phyloP scores from a whole-genome alignment of 768 basidiomycete genomes.

The Dentipellis sp. region DNA sequence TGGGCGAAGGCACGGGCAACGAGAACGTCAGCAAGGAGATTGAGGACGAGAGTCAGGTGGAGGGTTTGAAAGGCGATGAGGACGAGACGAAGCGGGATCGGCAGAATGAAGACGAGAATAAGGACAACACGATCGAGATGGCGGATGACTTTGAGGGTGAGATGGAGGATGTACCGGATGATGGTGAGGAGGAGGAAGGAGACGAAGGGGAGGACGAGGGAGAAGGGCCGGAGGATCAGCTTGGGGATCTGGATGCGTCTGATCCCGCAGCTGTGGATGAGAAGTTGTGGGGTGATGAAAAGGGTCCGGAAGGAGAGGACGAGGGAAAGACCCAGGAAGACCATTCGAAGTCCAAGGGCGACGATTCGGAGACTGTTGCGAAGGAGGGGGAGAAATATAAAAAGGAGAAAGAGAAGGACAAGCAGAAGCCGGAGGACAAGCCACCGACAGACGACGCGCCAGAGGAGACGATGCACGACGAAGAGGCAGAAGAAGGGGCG shows the following conservation, averaged over 20 bases:
- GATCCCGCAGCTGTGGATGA: slow-evolving; percentile 88
- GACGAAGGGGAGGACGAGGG: slow-evolving; percentile 41
- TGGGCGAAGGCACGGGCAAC: slow-evolving; percentile 80
- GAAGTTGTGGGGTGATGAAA: slow-evolving; percentile 93
- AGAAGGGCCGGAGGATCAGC: slow-evolving; percentile 69
- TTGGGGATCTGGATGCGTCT: slow-evolving; percentile 72
- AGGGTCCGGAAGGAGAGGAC: slow-evolving; percentile 41
- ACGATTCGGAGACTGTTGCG: slow-evolving; percentile 63
- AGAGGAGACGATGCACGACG: slow-evolving; percentile 23
- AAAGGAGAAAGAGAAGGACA: slow-evolving; percentile 24
- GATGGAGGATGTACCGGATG: slow-evolving; percentile 74
- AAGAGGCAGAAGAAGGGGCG: slow-evolving; percentile 19
- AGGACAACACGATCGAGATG: slow-evolving; percentile 86
- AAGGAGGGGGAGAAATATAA: slow-evolving; percentile 51
- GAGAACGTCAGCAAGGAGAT: slow-evolving; percentile 93
- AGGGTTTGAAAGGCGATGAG: slow-evolving; percentile 74
- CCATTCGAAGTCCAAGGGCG: slow-evolving; percentile 38
- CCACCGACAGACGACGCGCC: slow-evolving; percentile 17
- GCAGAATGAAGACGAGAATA: slow-evolving; percentile 25
- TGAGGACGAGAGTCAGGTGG: slow-evolving; percentile 93
- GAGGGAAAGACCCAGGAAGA: slow-evolving; percentile 56
- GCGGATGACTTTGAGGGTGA: slow-evolving; percentile 81
- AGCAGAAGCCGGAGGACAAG: slow-evolving; percentile 7
- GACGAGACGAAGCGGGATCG: background rate
- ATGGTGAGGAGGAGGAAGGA: slow-evolving; percentile 36